Percentiles rank a stretch among this genome's conserved stretches.
Conservation (phyloP, 768 basidiomycete species). For the Leccinum uliginosum region DNA sequence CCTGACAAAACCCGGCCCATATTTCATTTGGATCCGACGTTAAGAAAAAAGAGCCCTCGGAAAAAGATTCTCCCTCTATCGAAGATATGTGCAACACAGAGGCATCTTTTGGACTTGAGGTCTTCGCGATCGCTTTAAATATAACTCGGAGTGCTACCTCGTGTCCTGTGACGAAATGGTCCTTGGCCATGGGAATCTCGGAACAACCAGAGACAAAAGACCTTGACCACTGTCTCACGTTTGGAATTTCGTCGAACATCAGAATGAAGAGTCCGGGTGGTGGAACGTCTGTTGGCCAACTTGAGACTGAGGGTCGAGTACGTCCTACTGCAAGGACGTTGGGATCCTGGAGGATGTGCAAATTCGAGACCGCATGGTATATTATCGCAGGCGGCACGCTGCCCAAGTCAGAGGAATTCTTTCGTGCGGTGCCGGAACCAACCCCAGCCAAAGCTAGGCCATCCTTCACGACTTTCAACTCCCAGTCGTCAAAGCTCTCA, state of each 20-base stretch:
- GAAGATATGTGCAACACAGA: background rate
- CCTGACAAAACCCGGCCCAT: conserved; percentile 46
- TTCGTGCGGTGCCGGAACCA: background rate
- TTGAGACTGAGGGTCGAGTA: conserved; percentile 24
- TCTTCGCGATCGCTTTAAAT: conserved; percentile 22
- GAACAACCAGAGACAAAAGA: conserved; percentile 38
- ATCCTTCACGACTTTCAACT: conserved; percentile 49
- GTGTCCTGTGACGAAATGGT: conserved; percentile 48
- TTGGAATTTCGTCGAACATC: conserved; percentile 44
- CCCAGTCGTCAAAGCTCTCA: conserved; percentile 61
- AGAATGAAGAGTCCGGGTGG: conserved; percentile 60
- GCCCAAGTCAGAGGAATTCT: conserved; percentile 30
- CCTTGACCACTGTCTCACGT: conserved; percentile 59
- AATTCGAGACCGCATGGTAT: conserved; percentile 63
- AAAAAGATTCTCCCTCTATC: conserved; percentile 4
- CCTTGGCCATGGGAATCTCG: conserved; percentile 42
- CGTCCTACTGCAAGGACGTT: conserved; percentile 37
- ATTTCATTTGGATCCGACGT: conserved; percentile 40
- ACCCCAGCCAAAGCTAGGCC: conserved; percentile 37
- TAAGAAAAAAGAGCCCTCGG: conserved; percentile 24
- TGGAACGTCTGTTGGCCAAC: conserved; percentile 56
- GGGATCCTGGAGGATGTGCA: conserved; percentile 50
- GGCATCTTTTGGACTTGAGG: background rate
- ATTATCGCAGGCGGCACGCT: conserved; percentile 46
- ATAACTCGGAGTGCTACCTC: conserved; percentile 41